These are phyloP conservation scores for Geranium incanum DNA, from an alignment of 441 rosid genomes.

Conservation along the genomic window DNA sequence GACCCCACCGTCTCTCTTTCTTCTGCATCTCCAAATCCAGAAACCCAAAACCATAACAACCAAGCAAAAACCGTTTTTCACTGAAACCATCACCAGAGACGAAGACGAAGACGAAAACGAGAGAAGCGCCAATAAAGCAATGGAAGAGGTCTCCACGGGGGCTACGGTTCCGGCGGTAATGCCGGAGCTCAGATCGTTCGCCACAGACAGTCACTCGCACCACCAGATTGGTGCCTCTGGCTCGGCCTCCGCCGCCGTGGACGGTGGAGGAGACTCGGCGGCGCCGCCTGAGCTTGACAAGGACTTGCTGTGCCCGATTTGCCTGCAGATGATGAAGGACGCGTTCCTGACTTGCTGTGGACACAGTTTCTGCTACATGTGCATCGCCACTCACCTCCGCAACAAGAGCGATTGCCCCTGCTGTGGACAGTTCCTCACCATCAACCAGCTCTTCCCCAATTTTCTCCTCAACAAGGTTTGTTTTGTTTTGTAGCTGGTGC, in stretches of 20 bases:
- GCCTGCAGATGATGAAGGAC: conserved; percentile 92
- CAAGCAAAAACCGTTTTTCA: neutral
- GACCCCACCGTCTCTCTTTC: neutral
- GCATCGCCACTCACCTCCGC: conserved; percentile 80
- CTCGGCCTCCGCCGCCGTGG: conserved; percentile 27
- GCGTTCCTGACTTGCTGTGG: conserved; percentile 95
- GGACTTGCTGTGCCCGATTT: conserved; percentile 86
- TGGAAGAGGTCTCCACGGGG: conserved; percentile 67
- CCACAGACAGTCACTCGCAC: conserved; percentile 11
- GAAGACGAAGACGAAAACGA: no score
- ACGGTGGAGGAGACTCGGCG: neutral
- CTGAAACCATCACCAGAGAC: no score
- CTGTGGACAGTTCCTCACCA: conserved; percentile 72
- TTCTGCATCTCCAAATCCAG: conserved; percentile 5
- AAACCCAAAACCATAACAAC: neutral
- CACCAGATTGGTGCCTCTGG: conserved; percentile 27
- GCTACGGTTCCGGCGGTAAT: conserved; percentile 77
- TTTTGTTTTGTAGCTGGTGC: conserved; percentile 3
- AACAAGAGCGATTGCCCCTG: conserved; percentile 96
- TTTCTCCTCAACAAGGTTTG: conserved; percentile 82
- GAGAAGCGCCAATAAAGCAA: no score
- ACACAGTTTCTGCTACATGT: conserved; percentile 95
- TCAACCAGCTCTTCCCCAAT: conserved; percentile 78
- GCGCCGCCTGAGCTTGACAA: conserved; percentile 50
- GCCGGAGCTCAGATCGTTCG: conserved; percentile 32